A percentile compares a stretch with the other conserved stretches of the same genome.
Conservation (phyloP, 75 land plant genomes). For the Selaginella moellendorffii region DNA sequence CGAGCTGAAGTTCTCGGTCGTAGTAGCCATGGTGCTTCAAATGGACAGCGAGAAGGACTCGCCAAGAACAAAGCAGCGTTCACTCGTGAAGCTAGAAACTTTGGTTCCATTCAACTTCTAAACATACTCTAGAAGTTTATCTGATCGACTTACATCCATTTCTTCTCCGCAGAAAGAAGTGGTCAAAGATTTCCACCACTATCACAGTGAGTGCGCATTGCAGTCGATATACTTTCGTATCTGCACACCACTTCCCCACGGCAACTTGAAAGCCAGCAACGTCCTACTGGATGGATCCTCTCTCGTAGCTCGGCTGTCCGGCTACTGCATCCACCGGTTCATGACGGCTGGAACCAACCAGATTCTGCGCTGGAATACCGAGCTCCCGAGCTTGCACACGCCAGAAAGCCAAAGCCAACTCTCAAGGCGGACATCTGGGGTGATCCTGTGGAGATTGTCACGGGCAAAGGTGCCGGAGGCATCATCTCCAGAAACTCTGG, state of each 20-base stretch:
- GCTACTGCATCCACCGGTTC: slow-evolving; percentile 73
- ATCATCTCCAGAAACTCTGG: slow-evolving; percentile 66
- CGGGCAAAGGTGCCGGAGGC: slow-evolving; percentile 76
- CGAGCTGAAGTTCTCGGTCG: slow-evolving; percentile 86
- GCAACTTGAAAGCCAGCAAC: slow-evolving; percentile 93
- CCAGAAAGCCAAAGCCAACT: slow-evolving; percentile 67
- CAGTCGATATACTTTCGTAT: slow-evolving; percentile 58
- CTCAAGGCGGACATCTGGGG: slow-evolving; percentile 86
- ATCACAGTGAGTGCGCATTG: slow-evolving; percentile 56
- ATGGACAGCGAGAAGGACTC: slow-evolving; percentile 79
- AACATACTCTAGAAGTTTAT: slow-evolving; percentile 56
- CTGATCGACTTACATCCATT: slow-evolving; percentile 37
- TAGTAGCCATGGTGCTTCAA: slow-evolving; percentile 87
- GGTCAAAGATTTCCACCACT: slow-evolving; percentile 51
- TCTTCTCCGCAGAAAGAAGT: slow-evolving; percentile 46
- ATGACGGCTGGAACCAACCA: slow-evolving; percentile 82
- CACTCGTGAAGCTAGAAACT: slow-evolving; percentile 53
- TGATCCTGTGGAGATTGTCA: slow-evolving; percentile 77
- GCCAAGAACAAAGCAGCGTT: slow-evolving; percentile 73
- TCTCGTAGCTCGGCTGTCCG: slow-evolving; percentile 50
- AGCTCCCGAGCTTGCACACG: slow-evolving; percentile 74
- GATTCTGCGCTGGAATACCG: slow-evolving; percentile 87
- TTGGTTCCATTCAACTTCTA: slow-evolving; percentile 55
- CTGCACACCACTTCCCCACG: slow-evolving; percentile 83
- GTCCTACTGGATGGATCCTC: slow-evolving; percentile 51